These are phyloP conservation scores for Sporothrix inflata DNA, from an alignment of 2,329 filamentous ascomycete genomes.

Conservation along the genomic window DNA sequence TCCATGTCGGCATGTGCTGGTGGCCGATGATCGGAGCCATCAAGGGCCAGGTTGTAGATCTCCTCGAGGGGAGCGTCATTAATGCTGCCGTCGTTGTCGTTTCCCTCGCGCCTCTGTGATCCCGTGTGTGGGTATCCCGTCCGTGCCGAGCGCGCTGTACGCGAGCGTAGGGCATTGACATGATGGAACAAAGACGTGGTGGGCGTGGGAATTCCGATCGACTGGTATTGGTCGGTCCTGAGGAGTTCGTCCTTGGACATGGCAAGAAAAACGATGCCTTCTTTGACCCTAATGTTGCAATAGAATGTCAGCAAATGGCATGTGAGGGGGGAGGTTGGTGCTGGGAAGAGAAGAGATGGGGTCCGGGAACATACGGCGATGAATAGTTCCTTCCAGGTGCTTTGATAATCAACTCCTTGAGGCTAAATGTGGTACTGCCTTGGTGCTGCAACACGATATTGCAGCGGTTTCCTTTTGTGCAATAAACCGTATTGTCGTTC, in stretches of 20 bases:
- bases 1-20: constrained; percentile 59
- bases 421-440: constrained; percentile 76
- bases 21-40: background rate
- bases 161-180: background rate
- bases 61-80: constrained; percentile 38
- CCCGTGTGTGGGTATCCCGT: background rate
- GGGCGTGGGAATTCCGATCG: background rate
- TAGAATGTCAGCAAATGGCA: background rate
- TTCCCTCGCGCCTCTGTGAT: background rate
- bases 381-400: constrained; percentile 81
- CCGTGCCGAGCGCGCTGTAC: background rate
- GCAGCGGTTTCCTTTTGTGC: constrained; percentile 83
- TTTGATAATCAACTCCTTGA: constrained; percentile 87
- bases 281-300: constrained; percentile 65
- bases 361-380: constrained; percentile 68
- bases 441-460: constrained; percentile 85
- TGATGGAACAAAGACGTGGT: constrained; percentile 14
- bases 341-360: background rate
- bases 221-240: constrained; percentile 72
- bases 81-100: background rate
- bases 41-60: constrained; percentile 42
- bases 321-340: background rate
- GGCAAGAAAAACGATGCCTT: constrained; percentile 88
- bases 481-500: constrained; percentile 84
- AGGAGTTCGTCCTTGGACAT: constrained; percentile 80